Evolutionary conservation across 495 filamentous ascomycete genomes (phyloP).

Genomic region (Tetracladium marchalianum): DNA sequence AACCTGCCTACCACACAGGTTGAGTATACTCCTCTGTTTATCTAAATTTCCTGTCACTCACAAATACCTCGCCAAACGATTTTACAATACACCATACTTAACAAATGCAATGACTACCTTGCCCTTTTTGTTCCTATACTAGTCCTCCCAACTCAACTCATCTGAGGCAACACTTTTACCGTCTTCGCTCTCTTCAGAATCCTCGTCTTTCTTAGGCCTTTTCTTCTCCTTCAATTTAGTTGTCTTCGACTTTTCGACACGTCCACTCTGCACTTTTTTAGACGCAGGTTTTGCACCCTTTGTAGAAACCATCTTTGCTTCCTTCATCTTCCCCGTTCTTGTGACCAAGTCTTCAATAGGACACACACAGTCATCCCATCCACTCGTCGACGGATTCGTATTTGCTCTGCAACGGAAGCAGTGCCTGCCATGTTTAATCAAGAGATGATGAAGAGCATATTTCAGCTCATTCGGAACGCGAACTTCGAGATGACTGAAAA

Average conservation of each 20-base stretch:
- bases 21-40: too few species aligned
- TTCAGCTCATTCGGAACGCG: slow-evolving; percentile 78
- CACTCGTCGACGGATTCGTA: slow-evolving; percentile 33
- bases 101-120: too few species aligned
- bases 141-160: neutral
- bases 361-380: slow-evolving; percentile 31
- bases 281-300: too few species aligned
- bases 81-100: too few species aligned
- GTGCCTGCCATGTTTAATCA: slow-evolving; percentile 76
- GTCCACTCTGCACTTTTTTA: too few species aligned
- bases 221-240: neutral
- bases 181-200: neutral
- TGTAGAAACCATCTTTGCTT: neutral
- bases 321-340: slow-evolving; percentile 10
- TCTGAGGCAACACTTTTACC: neutral
- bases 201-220: neutral
- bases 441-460: slow-evolving; percentile 77
- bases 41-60: too few species aligned
- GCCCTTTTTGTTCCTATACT: neutral
- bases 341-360: slow-evolving; percentile 36
- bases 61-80: too few species aligned
- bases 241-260: neutral
- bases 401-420: slow-evolving; percentile 68
- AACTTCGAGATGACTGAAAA: slow-evolving; percentile 74
- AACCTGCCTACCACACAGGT: too few species aligned